Evolutionary conservation across 495 filamentous ascomycete genomes (phyloP).

Genomic region (Evernia prunastri): DNA sequence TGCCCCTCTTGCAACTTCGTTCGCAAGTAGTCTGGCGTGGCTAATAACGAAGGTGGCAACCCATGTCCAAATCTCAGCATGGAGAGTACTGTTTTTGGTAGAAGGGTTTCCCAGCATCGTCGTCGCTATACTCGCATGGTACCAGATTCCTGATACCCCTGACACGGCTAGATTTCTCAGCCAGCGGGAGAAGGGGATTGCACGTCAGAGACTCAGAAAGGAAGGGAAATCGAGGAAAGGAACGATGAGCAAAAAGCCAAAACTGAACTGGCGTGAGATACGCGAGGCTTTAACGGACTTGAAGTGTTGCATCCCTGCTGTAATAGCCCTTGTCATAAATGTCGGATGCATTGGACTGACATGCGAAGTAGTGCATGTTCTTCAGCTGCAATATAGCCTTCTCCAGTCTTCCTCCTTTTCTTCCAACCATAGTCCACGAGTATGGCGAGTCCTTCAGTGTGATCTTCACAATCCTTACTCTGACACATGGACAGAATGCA

Average conservation of each 20-base stretch:
- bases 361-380: constrained; percentile 43
- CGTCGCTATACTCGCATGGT: constrained; percentile 48
- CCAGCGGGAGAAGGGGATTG: constrained; percentile 41
- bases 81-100: constrained; percentile 53
- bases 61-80: constrained; percentile 47
- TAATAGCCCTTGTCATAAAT: constrained; percentile 28
- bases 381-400: constrained; percentile 56
- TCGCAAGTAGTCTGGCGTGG: constrained; percentile 60
- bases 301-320: constrained; percentile 61
- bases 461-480: constrained; percentile 40
- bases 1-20: constrained; percentile 57
- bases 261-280: constrained; percentile 51
- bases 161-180: constrained; percentile 46
- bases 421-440: constrained; percentile 53
- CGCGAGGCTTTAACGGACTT: constrained; percentile 52
- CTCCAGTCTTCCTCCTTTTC: constrained; percentile 53
- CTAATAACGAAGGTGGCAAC: constrained; percentile 44
- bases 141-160: constrained; percentile 47
- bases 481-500: constrained; percentile 39
- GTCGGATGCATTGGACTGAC: constrained; percentile 19
- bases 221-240: constrained; percentile 27
- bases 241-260: constrained; percentile 31
- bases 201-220: constrained; percentile 43
- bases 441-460: constrained; percentile 27
- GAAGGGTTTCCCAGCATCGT: constrained; percentile 56